Percentiles rank a stretch among this genome's conserved stretches.
These are phyloP conservation scores for Penicillium canariense DNA, from an alignment of 495 filamentous ascomycete species.

Conservation along the genomic window DNA sequence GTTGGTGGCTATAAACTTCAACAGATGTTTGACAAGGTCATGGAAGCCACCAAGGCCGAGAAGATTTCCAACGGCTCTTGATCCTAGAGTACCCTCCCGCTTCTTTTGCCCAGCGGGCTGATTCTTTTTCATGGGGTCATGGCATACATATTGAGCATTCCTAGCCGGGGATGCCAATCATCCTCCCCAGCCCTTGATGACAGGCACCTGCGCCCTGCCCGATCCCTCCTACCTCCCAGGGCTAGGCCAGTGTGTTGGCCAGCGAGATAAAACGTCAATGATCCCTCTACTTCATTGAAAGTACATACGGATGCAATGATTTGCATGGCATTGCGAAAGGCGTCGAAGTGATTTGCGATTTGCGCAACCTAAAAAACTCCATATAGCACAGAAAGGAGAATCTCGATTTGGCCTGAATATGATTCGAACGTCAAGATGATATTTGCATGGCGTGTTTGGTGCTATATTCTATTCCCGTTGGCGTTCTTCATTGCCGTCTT, in stretches of 20 bases:
- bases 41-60: slow-evolving; percentile 31
- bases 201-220: neutral
- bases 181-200: neutral
- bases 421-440: slow-evolving; percentile 24
- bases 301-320: slow-evolving; percentile 30
- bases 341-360: slow-evolving; percentile 18
- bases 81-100: neutral
- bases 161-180: slow-evolving; percentile 4
- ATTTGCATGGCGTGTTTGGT: slow-evolving; percentile 27
- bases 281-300: slow-evolving; percentile 15
- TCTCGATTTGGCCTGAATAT: slow-evolving; percentile 19
- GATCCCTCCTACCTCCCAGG: slow-evolving; percentile 1
- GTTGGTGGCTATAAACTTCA: slow-evolving; percentile 43
- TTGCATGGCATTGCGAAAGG: slow-evolving; percentile 34
- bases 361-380: slow-evolving; percentile 12
- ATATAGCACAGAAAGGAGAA: slow-evolving; percentile 16
- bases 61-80: slow-evolving; percentile 33
- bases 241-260: neutral
- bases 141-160: slow-evolving; percentile 17
- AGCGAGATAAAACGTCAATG: slow-evolving; percentile 9
- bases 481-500: slow-evolving; percentile 10
- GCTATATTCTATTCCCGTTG: slow-evolving; percentile 2
- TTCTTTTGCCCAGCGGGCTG: neutral
- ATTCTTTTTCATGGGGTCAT: slow-evolving; percentile 11
- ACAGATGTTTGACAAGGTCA: slow-evolving; percentile 50